A percentile compares a stretch with the other conserved stretches of the same genome.
Conservation (phyloP, 129 eudicot genomes). For the Saussurea involucrata region DNA sequence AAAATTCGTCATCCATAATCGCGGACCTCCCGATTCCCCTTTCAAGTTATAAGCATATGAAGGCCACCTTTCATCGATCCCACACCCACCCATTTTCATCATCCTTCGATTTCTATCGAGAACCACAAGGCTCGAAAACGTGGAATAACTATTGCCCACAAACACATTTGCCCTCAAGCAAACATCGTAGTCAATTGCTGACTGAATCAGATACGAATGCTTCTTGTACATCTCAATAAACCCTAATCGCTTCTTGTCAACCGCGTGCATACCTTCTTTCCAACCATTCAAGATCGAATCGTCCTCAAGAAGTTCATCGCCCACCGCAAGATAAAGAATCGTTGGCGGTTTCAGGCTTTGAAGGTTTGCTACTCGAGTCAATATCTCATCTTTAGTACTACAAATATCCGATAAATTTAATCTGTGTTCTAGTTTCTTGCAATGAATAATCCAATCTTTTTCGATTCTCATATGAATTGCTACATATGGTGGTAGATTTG, state of each 20-base stretch:
- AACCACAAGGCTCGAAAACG: no score
- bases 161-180: no score
- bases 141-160: no score
- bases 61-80: conserved; percentile 56
- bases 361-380: conserved; percentile 60
- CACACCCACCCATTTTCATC: conserved; percentile 47
- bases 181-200: no score
- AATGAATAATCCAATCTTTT: conserved; percentile 97
- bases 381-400: conserved; percentile 77
- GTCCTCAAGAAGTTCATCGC: conserved; percentile 77
- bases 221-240: conserved; percentile 48
- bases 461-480: conserved; percentile 98
- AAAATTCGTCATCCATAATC: conserved; percentile 68
- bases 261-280: conserved; percentile 63
- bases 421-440: conserved; percentile 75
- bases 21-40: conserved; percentile 57
- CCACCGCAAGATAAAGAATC: conserved; percentile 74
- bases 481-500: conserved; percentile 42
- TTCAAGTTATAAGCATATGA: conserved; percentile 85
- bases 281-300: conserved; percentile 58
- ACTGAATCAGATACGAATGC: no score
- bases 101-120: conserved; percentile 65
- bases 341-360: conserved; percentile 40
- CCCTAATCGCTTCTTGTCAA: conserved; percentile 71
- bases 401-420: conserved; percentile 62